These are phyloP conservation scores for Dalechampia spathulata DNA, from an alignment of 441 rosid species.

Conservation along the genomic window DNA sequence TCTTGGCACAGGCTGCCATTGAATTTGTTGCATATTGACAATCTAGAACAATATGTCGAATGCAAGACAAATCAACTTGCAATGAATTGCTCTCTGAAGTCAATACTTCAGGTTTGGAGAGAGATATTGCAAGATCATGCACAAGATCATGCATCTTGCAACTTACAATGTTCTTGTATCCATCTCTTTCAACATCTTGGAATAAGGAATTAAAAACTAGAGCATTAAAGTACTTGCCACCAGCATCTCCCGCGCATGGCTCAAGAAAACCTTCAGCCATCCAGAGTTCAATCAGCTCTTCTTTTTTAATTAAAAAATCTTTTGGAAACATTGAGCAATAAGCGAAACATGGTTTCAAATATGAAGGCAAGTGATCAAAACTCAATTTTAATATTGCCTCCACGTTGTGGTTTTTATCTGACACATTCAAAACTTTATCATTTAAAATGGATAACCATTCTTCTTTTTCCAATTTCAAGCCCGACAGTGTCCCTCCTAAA, in stretches of 20 bases:
- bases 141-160: constrained; percentile 31
- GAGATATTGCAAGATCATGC: constrained; percentile 19
- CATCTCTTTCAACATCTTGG: constrained; percentile 20
- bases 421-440: no score
- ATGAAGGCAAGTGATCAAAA: constrained; percentile 14
- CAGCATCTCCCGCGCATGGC: constrained; percentile 11
- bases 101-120: constrained; percentile 8
- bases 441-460: no score
- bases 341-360: constrained; percentile 15
- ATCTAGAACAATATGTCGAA: neutral
- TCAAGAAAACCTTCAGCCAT: constrained; percentile 23
- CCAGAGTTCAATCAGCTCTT: constrained; percentile 11
- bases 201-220: constrained; percentile 18
- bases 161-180: neutral
- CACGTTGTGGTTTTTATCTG: no score
- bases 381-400: constrained; percentile 3
- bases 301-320: constrained; percentile 1
- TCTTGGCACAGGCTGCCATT: neutral
- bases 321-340: constrained; percentile 22
- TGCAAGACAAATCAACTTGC: neutral
- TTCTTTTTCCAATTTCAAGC: no score
- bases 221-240: constrained; percentile 14
- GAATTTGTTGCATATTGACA: neutral
- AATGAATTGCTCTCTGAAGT: neutral
- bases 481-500: no score